These are phyloP conservation scores for Toxicodendron radicans DNA, from an alignment of 345 rosid genomes.

Conservation along the genomic window DNA sequence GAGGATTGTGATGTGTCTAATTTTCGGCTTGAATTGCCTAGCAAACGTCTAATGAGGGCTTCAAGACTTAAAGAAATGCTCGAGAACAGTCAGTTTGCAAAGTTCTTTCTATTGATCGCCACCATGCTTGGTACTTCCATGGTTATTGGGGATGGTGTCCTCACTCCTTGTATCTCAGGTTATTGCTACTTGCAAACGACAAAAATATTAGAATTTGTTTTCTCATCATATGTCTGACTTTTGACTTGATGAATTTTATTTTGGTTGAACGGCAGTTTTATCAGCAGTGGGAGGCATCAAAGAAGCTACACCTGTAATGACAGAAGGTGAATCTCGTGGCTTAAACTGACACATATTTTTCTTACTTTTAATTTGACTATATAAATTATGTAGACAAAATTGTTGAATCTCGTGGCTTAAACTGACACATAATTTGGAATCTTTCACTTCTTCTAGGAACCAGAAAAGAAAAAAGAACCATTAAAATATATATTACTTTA, in stretches of 20 bases:
- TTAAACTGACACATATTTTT: no score
- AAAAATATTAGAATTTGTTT: background rate
- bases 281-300: slow-evolving; percentile 56
- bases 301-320: slow-evolving; percentile 30
- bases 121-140: slow-evolving; percentile 60
- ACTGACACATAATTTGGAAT: slow-evolving; percentile 24
- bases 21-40: slow-evolving; percentile 34
- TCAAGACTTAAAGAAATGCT: slow-evolving; percentile 30
- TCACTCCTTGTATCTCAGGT: slow-evolving; percentile 60
- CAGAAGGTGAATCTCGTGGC: no score
- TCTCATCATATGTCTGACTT: background rate
- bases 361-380: background rate
- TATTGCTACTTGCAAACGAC: background rate
- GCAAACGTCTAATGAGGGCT: slow-evolving; percentile 31
- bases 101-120: slow-evolving; percentile 35
- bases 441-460: slow-evolving; percentile 36
- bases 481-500: no score
- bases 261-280: slow-evolving; percentile 31
- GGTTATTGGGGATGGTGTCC: slow-evolving; percentile 67
- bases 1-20: slow-evolving; percentile 42
- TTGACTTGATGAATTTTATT: background rate
- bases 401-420: background rate
- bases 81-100: slow-evolving; percentile 37
- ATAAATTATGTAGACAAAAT: background rate
- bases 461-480: slow-evolving; percentile 16